Conservation (phyloP, 345 rosid genomes). For the Zanthoxylum bungeanum region DNA sequence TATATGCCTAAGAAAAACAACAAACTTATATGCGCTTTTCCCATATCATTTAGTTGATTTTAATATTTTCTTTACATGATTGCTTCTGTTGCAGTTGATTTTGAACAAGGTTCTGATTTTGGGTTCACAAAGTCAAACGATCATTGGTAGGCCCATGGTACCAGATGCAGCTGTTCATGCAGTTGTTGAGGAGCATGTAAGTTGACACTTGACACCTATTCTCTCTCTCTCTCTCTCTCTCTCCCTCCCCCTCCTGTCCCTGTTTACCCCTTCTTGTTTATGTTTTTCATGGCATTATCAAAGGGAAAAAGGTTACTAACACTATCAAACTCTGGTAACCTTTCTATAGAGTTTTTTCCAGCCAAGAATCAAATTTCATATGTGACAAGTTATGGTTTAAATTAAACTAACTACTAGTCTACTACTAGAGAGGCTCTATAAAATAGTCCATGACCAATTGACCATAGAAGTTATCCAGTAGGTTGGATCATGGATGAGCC, state of each 20-base stretch:
- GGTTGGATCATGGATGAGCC: too few relatives aligned
- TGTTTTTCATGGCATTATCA: neutral
- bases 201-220: slow-evolving; percentile 26
- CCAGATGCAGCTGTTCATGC: slow-evolving; percentile 89
- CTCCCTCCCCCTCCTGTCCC: neutral
- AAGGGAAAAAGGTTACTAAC: neutral
- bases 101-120: slow-evolving; percentile 84
- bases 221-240: neutral
- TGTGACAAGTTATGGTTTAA: neutral
- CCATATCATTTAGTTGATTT: neutral
- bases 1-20: neutral
- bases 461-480: neutral
- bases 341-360: neutral
- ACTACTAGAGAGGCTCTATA: too few relatives aligned
- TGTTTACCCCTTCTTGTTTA: neutral
- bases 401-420: neutral
- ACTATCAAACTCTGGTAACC: neutral
- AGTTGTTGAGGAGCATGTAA: slow-evolving; percentile 97
- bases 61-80: neutral
- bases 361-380: neutral
- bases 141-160: slow-evolving; percentile 80
- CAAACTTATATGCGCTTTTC: neutral
- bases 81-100: slow-evolving; percentile 51
- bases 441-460: too few relatives aligned
- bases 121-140: slow-evolving; percentile 72